phyloP scores from a whole-genome alignment of 1,139 yeast species.

The Debaryomyces nepalensis region DNA sequence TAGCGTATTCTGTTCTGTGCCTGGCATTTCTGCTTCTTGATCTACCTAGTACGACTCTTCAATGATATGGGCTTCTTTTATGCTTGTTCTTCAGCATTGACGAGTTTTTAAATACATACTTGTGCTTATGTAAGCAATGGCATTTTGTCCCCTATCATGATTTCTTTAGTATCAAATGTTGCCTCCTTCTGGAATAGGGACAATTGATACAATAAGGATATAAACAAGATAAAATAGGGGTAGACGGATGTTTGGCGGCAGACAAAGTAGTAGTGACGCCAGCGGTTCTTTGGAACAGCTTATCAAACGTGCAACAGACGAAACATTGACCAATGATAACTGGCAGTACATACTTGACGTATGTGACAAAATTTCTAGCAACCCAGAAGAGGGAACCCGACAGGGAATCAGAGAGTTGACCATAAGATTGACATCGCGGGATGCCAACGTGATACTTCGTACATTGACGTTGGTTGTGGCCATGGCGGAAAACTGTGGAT shows the following conservation, averaged over 20 bases:
- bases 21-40: conserved; percentile 2
- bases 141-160: conserved; percentile 6
- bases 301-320: conserved; percentile 76
- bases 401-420: conserved; percentile 57
- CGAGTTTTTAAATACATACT: not conserved
- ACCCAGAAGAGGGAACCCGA: conserved; percentile 66
- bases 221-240: not conserved
- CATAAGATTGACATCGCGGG: conserved; percentile 58
- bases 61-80: no score
- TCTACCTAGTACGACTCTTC: not conserved
- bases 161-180: not conserved
- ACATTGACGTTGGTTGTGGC: conserved; percentile 73
- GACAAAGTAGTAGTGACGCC: not conserved
- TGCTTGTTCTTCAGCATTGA: not conserved
- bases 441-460: conserved; percentile 82
- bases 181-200: conserved; percentile 1
- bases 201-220: conserved; percentile 2
- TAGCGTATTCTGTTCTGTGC: not conserved
- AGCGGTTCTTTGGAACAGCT: conserved; percentile 21
- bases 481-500: conserved; percentile 92
- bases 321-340: conserved; percentile 79
- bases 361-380: conserved; percentile 75
- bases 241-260: conserved; percentile 15
- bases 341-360: conserved; percentile 84
- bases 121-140: not conserved